These are phyloP conservation scores for Wickerhamiella vanderwaltii DNA, from an alignment of 805 yeast species.

Conservation along the genomic window DNA sequence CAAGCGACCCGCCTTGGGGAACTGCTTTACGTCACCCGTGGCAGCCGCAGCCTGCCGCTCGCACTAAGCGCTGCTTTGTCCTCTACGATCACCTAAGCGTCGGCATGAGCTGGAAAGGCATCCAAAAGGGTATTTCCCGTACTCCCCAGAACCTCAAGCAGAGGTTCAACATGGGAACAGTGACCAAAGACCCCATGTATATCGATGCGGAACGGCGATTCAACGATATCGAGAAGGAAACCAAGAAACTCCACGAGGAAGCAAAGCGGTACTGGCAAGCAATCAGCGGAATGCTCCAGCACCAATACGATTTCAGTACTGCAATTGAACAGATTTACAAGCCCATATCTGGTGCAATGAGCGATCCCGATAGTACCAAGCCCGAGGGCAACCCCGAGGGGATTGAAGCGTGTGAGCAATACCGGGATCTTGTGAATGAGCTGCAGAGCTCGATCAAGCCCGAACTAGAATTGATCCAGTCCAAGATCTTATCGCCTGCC, in stretches of 20 bases:
- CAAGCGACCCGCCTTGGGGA: too few relatives aligned
- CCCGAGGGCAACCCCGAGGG: slow-evolving; percentile 97
- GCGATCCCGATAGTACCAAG: slow-evolving; percentile 74
- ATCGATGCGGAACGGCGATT: slow-evolving; percentile 93
- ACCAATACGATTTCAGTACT: slow-evolving; percentile 89
- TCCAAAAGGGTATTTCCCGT: slow-evolving; percentile 25
- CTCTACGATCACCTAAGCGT: background rate
- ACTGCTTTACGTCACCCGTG: too few relatives aligned
- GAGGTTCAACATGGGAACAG: slow-evolving; percentile 63
- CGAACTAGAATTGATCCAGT: slow-evolving; percentile 82
- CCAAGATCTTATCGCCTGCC: slow-evolving; percentile 81
- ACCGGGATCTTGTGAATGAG: slow-evolving; percentile 76
- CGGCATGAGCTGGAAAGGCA: slow-evolving; percentile 25
- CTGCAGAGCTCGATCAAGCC: slow-evolving; percentile 79
- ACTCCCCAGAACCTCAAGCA: slow-evolving; percentile 90
- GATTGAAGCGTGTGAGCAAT: slow-evolving; percentile 85
- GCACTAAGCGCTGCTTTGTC: background rate
- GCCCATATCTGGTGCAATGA: slow-evolving; percentile 84
- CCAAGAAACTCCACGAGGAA: slow-evolving; percentile 80
- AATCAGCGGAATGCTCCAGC: slow-evolving; percentile 84
- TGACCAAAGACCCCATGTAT: slow-evolving; percentile 75
- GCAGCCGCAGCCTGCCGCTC: too few relatives aligned
- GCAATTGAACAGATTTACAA: slow-evolving; percentile 92
- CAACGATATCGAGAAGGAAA: slow-evolving; percentile 79
- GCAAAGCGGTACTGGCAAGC: slow-evolving; percentile 83